Evolutionary conservation across 1,284 basidiomycete genomes (phyloP).

Genomic region (Phellopilus nigrolimitatus): DNA sequence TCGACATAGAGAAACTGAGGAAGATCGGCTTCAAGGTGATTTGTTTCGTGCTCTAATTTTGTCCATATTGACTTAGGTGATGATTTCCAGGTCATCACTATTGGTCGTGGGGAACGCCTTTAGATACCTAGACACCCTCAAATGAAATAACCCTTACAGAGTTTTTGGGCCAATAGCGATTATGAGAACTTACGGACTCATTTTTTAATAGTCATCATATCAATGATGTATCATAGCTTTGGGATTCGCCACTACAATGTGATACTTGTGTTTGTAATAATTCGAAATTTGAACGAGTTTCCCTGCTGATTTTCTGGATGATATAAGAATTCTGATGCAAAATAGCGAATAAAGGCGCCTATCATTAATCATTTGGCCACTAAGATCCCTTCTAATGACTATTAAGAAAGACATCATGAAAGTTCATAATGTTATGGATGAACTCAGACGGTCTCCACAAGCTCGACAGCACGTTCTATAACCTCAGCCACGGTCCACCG

Average conservation of each 20-base stretch:
- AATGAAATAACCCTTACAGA: no score
- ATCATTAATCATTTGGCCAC: background rate
- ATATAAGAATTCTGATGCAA: background rate
- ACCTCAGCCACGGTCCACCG: conserved; percentile 84
- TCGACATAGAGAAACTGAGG: conserved; percentile 76
- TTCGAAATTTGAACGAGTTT: no score
- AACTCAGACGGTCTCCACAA: conserved; percentile 47
- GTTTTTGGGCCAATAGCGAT: no score
- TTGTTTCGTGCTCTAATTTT: conserved; percentile 15
- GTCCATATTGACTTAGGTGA: background rate
- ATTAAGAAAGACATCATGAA: conserved; percentile 1
- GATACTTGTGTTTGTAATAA: no score
- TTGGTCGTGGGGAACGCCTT: conserved; percentile 23
- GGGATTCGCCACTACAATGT: no score
- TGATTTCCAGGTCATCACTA: conserved; percentile 13
- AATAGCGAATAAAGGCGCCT: conserved; percentile 5
- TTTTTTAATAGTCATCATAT: no score
- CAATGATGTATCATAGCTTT: no score
- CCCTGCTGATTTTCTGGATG: no score
- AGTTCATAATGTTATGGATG: background rate
- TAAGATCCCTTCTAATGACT: background rate
- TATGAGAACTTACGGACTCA: no score
- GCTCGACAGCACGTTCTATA: conserved; percentile 68
- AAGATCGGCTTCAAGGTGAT: conserved; percentile 91
- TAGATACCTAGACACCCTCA: no score